Percentiles rank a stretch among this genome's conserved stretches.
These are phyloP conservation scores for Daldinia caldariorum DNA, from an alignment of 495 filamentous ascomycete genomes.

Conservation along the genomic window DNA sequence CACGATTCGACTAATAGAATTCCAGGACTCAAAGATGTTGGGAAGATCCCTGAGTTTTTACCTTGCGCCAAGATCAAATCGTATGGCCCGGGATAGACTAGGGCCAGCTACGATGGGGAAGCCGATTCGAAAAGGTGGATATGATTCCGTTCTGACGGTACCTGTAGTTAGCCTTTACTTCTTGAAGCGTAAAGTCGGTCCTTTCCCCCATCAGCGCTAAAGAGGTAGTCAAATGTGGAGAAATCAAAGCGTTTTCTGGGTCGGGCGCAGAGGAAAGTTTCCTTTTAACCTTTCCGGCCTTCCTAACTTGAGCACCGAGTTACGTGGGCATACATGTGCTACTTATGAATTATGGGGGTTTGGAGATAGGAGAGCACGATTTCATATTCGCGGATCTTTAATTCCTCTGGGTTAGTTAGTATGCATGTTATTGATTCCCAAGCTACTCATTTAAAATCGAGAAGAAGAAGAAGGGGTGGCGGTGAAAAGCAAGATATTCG, in stretches of 20 bases:
- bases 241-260: neutral
- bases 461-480: neutral
- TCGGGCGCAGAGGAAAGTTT: neutral
- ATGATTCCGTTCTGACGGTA: neutral
- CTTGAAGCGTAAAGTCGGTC: too few relatives aligned
- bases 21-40: neutral
- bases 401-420: neutral
- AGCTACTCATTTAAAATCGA: neutral
- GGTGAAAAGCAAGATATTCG: neutral
- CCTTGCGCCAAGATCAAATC: neutral
- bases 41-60: neutral
- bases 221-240: slow-evolving; percentile 11
- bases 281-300: neutral
- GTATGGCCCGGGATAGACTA: neutral
- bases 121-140: neutral
- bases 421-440: neutral
- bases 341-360: neutral
- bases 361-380: neutral
- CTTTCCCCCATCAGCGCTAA: slow-evolving; percentile 13
- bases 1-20: neutral
- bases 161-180: too few relatives aligned
- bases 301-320: neutral
- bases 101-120: too few relatives aligned
- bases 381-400: too few relatives aligned
- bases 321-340: neutral